A percentile compares a stretch with the other conserved stretches of the same genome.
Conservation (phyloP, 139 green algal genomes). For the Chlorella sp. region DNA sequence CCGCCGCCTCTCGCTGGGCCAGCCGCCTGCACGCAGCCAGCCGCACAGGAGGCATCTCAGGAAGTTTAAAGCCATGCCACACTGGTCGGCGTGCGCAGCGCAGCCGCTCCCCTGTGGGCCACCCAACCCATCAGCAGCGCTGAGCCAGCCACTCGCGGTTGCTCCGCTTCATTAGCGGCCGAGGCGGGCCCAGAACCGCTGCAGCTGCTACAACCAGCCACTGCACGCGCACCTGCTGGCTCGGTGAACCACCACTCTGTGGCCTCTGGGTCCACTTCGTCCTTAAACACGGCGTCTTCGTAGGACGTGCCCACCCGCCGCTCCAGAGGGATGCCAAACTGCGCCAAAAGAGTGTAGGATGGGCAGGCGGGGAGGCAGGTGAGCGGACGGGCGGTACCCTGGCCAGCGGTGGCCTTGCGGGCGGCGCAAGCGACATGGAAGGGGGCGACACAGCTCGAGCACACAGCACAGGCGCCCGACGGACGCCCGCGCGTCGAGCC, state of each 20-base stretch:
- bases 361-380: no score
- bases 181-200: no score
- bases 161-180: neutral
- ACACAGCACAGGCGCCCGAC: no score
- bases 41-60: neutral
- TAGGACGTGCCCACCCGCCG: conserved; percentile 38
- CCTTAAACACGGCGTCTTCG: conserved; percentile 43
- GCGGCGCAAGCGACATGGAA: no score
- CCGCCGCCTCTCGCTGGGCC: conserved; percentile 30
- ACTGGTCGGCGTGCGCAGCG: neutral
- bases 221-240: conserved; percentile 21
- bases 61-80: no score
- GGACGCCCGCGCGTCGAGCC: no score
- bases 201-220: neutral
- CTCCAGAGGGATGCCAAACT: conserved; percentile 34
- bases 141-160: neutral
- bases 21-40: conserved; percentile 13
- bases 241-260: conserved; percentile 55
- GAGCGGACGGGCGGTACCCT: no score
- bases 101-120: no score
- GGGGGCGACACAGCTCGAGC: no score
- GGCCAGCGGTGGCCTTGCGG: no score
- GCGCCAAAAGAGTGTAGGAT: neutral
- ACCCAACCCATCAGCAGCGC: no score
- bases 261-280: conserved; percentile 39